These are phyloP conservation scores for Achlya hypogyna DNA, from an alignment of 352 stramenopile genomes.

Conservation along the genomic window DNA sequence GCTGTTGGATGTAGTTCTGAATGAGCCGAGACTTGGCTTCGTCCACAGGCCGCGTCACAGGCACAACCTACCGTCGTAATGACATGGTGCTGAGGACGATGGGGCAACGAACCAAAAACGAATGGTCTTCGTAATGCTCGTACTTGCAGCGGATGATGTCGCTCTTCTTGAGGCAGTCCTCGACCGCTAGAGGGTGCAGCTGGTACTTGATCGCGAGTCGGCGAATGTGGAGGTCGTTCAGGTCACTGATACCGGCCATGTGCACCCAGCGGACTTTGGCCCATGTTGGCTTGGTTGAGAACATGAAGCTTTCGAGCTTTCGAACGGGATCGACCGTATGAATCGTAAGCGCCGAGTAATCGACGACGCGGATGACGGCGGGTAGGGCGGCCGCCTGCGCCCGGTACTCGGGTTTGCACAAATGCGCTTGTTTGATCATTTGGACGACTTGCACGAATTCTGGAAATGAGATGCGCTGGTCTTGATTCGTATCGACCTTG, in stretches of 20 bases:
- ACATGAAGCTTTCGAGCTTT: conserved; percentile 74
- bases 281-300: conserved; percentile 68
- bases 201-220: conserved; percentile 71
- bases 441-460: conserved; percentile 83
- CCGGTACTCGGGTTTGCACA: conserved; percentile 51
- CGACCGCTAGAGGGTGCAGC: conserved; percentile 73
- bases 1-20: not conserved
- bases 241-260: conserved; percentile 33
- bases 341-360: conserved; percentile 69
- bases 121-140: conserved; percentile 81
- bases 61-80: not conserved
- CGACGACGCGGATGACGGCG: conserved; percentile 42
- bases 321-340: conserved; percentile 60
- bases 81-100: not conserved
- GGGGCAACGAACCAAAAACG: conserved; percentile 29
- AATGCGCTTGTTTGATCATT: conserved; percentile 78
- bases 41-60: conserved; percentile 8
- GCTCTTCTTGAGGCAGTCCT: conserved; percentile 62
- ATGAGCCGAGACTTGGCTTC: not conserved
- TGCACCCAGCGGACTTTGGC: conserved; percentile 79
- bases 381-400: conserved; percentile 13
- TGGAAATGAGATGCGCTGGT: conserved; percentile 72
- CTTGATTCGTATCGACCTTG: conserved; percentile 71
- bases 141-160: conserved; percentile 75
- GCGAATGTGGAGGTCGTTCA: conserved; percentile 49